phyloP scores from a whole-genome alignment of 768 basidiomycete genomes.

The Tricholoma matsutake region DNA sequence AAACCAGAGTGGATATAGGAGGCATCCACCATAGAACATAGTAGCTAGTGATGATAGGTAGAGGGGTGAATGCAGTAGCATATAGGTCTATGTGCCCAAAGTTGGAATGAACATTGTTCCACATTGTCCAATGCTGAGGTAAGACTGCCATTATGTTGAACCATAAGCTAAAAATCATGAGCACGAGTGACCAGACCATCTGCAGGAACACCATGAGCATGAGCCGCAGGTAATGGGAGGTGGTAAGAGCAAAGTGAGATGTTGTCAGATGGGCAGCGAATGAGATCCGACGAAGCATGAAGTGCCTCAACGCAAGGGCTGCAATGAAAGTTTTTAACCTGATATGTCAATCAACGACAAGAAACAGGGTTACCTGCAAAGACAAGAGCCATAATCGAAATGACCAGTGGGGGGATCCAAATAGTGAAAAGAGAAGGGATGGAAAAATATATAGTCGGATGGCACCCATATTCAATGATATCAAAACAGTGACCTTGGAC shows the following conservation, averaged over 20 bases:
- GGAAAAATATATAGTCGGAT: slow-evolving; percentile 36
- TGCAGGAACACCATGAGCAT: slow-evolving; percentile 49
- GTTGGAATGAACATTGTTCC: slow-evolving; percentile 48
- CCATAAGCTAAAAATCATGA: slow-evolving; percentile 35
- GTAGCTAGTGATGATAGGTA: slow-evolving; percentile 9
- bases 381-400: slow-evolving; percentile 29
- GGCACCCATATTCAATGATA: slow-evolving; percentile 49
- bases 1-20: slow-evolving; percentile 36
- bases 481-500: slow-evolving; percentile 52
- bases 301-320: slow-evolving; percentile 32
- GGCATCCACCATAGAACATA: slow-evolving; percentile 28
- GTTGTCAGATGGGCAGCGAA: slow-evolving; percentile 27
- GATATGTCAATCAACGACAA: not conserved
- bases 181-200: slow-evolving; percentile 37
- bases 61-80: slow-evolving; percentile 22
- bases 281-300: slow-evolving; percentile 27
- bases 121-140: slow-evolving; percentile 42
- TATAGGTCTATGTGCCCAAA: slow-evolving; percentile 33
- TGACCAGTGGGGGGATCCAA: slow-evolving; percentile 35
- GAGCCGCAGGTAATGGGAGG: slow-evolving; percentile 55
- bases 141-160: slow-evolving; percentile 27
- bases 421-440: slow-evolving; percentile 35
- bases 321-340: too few species aligned
- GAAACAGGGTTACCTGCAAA: slow-evolving; percentile 24
- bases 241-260: slow-evolving; percentile 19